Evolutionary conservation across 2,329 filamentous ascomycete species (phyloP).

Genomic region (Claviceps cyperi): DNA sequence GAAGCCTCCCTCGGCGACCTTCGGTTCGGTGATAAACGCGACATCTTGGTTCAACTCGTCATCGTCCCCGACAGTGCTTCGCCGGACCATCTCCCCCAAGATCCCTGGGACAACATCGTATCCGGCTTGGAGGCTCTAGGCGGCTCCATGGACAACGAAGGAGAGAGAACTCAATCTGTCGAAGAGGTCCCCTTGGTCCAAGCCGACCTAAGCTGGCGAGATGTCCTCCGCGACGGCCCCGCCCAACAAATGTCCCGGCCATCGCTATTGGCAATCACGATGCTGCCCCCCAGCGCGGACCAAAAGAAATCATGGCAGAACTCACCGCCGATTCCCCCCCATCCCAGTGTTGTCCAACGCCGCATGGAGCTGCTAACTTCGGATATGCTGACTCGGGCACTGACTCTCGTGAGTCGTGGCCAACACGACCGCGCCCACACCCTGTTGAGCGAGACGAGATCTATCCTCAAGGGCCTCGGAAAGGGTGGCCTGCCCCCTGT

Average conservation of each 20-base stretch:
- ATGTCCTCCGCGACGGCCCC: constrained; percentile 79
- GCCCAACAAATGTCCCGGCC: constrained; percentile 76
- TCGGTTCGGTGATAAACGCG: constrained; percentile 85
- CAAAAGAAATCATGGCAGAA: constrained; percentile 52
- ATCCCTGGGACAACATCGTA: constrained; percentile 94
- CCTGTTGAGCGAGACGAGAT: constrained; percentile 80
- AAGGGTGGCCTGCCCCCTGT: constrained; percentile 90
- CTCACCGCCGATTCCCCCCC: constrained; percentile 77
- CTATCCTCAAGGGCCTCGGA: constrained; percentile 86
- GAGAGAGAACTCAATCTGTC: constrained; percentile 68
- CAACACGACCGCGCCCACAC: constrained; percentile 92
- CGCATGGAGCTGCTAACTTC: constrained; percentile 96
- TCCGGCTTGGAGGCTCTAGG: constrained; percentile 89
- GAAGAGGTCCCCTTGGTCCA: constrained; percentile 93
- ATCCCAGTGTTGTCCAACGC: constrained; percentile 86
- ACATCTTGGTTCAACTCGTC: constrained; percentile 85
- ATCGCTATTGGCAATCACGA: constrained; percentile 85
- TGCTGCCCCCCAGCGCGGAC: constrained; percentile 58
- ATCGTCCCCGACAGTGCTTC: constrained; percentile 75
- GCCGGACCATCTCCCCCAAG: constrained; percentile 76
- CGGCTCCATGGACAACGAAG: constrained; percentile 73
- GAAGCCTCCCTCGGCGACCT: constrained; percentile 86
- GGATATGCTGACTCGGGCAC: constrained; percentile 87
- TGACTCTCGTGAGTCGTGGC: constrained; percentile 78
- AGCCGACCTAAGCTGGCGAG: constrained; percentile 84